phyloP scores from a whole-genome alignment of 768 basidiomycete species.

The Termitomyces sp. region DNA sequence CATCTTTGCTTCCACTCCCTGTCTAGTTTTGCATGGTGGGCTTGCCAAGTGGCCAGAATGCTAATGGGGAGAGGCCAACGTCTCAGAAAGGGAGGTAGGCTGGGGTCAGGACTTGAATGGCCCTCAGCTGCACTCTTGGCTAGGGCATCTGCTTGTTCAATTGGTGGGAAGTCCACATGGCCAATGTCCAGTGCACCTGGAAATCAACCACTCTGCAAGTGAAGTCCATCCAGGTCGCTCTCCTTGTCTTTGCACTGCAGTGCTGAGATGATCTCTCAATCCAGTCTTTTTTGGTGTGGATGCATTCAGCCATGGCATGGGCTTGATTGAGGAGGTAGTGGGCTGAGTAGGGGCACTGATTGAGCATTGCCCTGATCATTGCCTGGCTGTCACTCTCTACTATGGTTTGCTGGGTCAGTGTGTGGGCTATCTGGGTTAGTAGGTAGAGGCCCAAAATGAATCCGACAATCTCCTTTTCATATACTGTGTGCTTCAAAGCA shows the following conservation, averaged over 20 bases:
- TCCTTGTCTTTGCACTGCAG: not conserved
- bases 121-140: not conserved
- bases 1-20: too few relatives aligned
- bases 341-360: not conserved
- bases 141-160: not conserved
- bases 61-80: not conserved
- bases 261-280: not conserved
- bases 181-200: too few relatives aligned
- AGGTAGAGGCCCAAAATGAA: not conserved
- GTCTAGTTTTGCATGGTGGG: too few relatives aligned
- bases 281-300: not conserved
- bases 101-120: not conserved
- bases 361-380: not conserved
- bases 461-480: not conserved
- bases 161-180: not conserved
- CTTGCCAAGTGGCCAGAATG: not conserved
- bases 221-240: not conserved
- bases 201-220: not conserved
- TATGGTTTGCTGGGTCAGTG: not conserved
- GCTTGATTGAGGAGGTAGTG: not conserved
- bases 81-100: not conserved
- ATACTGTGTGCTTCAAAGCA: not conserved
- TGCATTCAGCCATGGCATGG: not conserved
- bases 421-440: not conserved
- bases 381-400: not conserved